A percentile compares a stretch with the other conserved stretches of the same genome.
phyloP scores from a whole-genome alignment of 2,329 filamentous ascomycete species.

The Fusarium dlaminii region DNA sequence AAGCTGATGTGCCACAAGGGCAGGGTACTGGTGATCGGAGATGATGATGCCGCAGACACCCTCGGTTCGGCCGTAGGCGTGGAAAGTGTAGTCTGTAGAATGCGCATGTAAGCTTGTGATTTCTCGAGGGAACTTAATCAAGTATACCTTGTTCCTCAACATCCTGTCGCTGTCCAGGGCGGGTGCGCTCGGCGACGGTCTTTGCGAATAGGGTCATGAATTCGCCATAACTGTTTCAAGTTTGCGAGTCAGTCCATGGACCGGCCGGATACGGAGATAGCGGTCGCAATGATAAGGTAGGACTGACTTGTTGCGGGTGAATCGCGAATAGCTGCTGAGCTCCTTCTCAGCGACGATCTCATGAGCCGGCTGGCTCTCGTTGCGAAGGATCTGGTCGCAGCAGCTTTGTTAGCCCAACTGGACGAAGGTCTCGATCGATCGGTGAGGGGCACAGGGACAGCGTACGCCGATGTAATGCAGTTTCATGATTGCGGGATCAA shows the following conservation, averaged over 20 bases:
- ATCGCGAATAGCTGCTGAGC: constrained; percentile 80
- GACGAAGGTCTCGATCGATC: constrained; percentile 34
- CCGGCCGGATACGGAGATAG: background rate
- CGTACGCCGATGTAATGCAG: constrained; percentile 87
- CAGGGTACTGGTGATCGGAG: constrained; percentile 78
- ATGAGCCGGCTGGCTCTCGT: constrained; percentile 77
- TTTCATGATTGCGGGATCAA: constrained; percentile 71
- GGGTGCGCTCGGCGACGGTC: constrained; percentile 86
- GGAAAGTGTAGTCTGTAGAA: constrained; percentile 73
- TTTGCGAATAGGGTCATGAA: constrained; percentile 89
- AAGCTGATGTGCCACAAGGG: constrained; percentile 84
- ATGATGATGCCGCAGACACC: constrained; percentile 82
- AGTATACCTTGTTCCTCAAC: constrained; percentile 79
- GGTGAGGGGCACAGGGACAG: constrained; percentile 41
- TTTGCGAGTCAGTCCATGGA: constrained; percentile 23
- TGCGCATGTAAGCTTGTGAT: constrained; percentile 25
- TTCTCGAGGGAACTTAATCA: background rate
- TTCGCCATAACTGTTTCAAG: constrained; percentile 56
- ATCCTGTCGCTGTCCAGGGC: constrained; percentile 83
- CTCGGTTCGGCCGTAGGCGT: constrained; percentile 79
- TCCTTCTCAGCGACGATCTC: constrained; percentile 83
- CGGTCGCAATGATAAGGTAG: background rate
- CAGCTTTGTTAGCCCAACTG: constrained; percentile 37
- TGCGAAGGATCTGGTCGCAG: constrained; percentile 76
- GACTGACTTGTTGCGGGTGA: constrained; percentile 75